Conservation (phyloP, 345 rosid species). For the Populus alba region DNA sequence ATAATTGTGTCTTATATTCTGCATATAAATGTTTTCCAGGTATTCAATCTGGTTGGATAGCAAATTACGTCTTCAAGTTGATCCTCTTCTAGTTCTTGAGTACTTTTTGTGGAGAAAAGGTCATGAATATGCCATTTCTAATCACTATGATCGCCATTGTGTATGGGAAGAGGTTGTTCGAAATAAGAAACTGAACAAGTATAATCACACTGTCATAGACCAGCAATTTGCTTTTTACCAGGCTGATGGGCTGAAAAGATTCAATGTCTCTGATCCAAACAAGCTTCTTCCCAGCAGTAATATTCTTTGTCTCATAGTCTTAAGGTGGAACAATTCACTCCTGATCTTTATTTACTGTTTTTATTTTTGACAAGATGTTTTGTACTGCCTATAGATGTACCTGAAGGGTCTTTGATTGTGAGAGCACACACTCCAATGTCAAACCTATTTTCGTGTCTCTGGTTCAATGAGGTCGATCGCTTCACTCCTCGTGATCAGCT, state of each 20-base stretch:
- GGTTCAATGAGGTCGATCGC: constrained; percentile 97
- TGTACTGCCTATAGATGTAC: constrained; percentile 66
- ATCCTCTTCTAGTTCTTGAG: constrained; percentile 78
- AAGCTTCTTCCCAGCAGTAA: constrained; percentile 97
- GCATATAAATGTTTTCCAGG: constrained; percentile 36
- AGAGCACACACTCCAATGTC: constrained; percentile 99
- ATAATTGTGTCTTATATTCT: constrained; percentile 9
- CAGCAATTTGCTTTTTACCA: constrained; percentile 80
- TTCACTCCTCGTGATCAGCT: constrained; percentile 98
- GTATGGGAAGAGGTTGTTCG: constrained; percentile 97
- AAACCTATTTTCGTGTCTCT: constrained; percentile 91
- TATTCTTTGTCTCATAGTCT: constrained; percentile 9
- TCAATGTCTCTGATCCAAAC: constrained; percentile 68
- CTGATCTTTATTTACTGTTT: background rate
- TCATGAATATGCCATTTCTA: constrained; percentile 85
- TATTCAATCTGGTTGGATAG: constrained; percentile 99
- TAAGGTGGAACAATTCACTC: background rate
- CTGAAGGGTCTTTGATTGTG: constrained; percentile 91
- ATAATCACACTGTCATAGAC: constrained; percentile 80
- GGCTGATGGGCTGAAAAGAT: constrained; percentile 80
- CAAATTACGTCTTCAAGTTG: constrained; percentile 86
- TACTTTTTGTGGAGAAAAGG: constrained; percentile 96
- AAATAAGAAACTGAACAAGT: constrained; percentile 89
- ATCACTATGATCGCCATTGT: constrained; percentile 93
- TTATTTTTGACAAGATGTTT: background rate